phyloP scores from a whole-genome alignment of 2,329 filamentous ascomycete genomes.

The Aspergillus caelatus region DNA sequence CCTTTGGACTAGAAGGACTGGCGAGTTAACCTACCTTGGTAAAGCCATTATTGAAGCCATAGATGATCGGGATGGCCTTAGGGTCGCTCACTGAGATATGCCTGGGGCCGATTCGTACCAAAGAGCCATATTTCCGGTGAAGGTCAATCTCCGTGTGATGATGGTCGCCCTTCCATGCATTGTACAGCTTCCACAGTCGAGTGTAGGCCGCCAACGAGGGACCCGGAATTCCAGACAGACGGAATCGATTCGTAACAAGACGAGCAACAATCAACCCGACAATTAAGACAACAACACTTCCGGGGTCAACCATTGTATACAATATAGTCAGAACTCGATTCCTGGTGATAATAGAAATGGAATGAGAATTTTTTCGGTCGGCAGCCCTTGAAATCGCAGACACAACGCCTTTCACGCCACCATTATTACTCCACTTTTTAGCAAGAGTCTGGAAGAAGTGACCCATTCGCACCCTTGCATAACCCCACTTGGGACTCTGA shows the following conservation, averaged over 20 bases:
- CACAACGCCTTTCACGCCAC: background rate
- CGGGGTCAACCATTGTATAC: background rate
- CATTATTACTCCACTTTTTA: background rate
- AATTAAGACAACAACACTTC: background rate
- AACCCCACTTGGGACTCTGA: background rate
- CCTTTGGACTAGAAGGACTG: too few species aligned
- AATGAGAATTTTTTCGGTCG: background rate
- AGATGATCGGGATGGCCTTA: conserved; percentile 4
- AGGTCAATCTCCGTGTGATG: conserved; percentile 16
- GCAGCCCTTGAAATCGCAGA: background rate
- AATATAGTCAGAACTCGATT: background rate
- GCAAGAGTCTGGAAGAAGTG: background rate
- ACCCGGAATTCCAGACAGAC: conserved; percentile 1
- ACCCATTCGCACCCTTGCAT: background rate
- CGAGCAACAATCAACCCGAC: background rate
- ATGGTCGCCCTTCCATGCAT: conserved; percentile 21
- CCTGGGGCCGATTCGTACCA: conserved; percentile 12
- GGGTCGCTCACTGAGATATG: conserved; percentile 12
- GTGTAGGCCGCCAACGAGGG: conserved; percentile 9
- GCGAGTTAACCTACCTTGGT: conserved; percentile 1
- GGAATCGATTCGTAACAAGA: background rate
- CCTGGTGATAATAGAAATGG: background rate
- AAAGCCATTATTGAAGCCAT: conserved; percentile 7
- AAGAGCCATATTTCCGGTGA: conserved; percentile 6
- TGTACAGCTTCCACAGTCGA: conserved; percentile 22